Conservation (phyloP, 2,329 filamentous ascomycete species). For the Diaporthe citri region DNA sequence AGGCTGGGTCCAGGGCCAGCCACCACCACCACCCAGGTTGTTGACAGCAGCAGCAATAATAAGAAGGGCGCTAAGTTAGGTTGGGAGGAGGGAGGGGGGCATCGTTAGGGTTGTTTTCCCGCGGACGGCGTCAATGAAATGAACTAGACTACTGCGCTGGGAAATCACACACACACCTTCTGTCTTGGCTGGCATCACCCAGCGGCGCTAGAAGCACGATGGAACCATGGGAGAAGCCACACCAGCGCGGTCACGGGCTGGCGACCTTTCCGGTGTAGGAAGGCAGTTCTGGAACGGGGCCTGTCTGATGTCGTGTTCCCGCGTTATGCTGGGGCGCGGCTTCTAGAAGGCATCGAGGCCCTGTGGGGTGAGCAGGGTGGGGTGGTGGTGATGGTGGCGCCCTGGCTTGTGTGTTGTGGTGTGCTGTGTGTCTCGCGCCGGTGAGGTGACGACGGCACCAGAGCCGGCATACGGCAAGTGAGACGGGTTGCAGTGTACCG, state of each 20-base stretch:
- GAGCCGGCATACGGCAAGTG: slow-evolving; percentile 26
- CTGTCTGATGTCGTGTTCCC: slow-evolving; percentile 16
- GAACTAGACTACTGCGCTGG: slow-evolving; percentile 5
- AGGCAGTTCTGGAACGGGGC: slow-evolving; percentile 19
- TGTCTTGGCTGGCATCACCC: background rate
- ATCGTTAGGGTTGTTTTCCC: background rate
- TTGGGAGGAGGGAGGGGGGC: background rate
- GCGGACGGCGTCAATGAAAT: slow-evolving; percentile 2
- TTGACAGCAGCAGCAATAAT: background rate
- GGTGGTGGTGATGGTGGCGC: background rate
- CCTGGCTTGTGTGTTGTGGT: background rate
- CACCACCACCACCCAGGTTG: background rate
- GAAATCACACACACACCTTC: slow-evolving; percentile 23
- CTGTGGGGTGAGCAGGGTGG: background rate
- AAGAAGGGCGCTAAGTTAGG: slow-evolving; percentile 14
- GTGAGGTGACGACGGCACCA: slow-evolving; percentile 27
- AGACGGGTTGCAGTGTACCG: slow-evolving; percentile 2
- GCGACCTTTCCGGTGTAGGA: slow-evolving; percentile 35
- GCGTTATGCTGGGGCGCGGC: slow-evolving; percentile 10
- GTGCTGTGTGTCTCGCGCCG: slow-evolving; percentile 8
- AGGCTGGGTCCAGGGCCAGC: background rate
- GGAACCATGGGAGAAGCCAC: slow-evolving; percentile 17
- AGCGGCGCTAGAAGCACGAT: slow-evolving; percentile 33
- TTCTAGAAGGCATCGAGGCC: slow-evolving; percentile 26
- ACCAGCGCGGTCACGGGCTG: background rate